Base-by-base conservation (phyloP, 2,329 filamentous ascomycete species). In the Malbranchea zuffiana region DNA sequence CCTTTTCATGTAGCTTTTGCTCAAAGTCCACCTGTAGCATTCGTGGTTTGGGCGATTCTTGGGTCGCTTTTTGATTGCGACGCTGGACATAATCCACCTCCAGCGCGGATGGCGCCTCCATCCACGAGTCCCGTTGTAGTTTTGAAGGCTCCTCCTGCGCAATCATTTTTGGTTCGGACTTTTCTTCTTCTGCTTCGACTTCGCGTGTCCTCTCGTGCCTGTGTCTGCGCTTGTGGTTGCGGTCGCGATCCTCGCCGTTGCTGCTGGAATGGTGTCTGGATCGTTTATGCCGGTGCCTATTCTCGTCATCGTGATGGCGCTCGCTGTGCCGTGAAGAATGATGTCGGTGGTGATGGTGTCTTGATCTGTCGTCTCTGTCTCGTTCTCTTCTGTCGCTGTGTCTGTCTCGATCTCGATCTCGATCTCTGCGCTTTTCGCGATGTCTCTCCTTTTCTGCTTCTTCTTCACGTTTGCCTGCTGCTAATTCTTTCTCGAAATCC, bases 61-160 rank as follows among this genome's bases (percentile, higher is more conserved):
- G 72, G 39, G 62, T 65, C 24, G 61, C 56, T 42, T 75, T 75
- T 43, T 71, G 48, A 69, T 52, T 82, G 73, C 34, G 85, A 71
- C 61, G 57, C 23, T 65, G 61, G 16, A 67, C 53, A 55, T 93
- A 94, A 53, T 96, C 87, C 40, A 96, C 68, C 36, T 87, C 80
- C 23, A 93, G 62, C 0, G 80, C 76, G 0, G 82, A 83, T 0
- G 88, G 86, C 0, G 80, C 80, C 42, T 86, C 80, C 90, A 98
- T 98, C 87, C 92, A 98, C 0, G 81, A 75, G 57, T 96, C 90
- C 45, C 92, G 75, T 47, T 78, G 71, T 20, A 78, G 50, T 1
- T 60, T 50, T 15, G 60, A 48, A 51, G 63, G 49, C 61, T 67
- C 50, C 61, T 72, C 47, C 63, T 59, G 6, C 60, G 53, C 51